phyloP scores from a whole-genome alignment of 768 basidiomycete species.

The Agrocybe pediades region DNA sequence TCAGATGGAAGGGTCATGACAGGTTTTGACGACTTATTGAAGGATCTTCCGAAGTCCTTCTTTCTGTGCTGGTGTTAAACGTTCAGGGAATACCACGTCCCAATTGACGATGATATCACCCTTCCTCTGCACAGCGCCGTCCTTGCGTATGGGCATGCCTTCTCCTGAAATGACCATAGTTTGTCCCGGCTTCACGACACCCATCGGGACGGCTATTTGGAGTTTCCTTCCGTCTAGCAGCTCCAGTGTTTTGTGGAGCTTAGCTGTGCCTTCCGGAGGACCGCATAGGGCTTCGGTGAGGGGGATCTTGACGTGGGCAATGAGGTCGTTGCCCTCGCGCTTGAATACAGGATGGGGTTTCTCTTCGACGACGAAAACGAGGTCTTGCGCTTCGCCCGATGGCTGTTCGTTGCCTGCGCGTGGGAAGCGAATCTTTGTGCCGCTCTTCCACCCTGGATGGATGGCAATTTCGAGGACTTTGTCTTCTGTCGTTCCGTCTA shows the following conservation, averaged over 20 bases:
- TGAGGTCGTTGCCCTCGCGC: conserved; percentile 82
- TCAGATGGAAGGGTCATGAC: background rate
- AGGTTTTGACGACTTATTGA: background rate
- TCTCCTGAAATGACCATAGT: conserved; percentile 72
- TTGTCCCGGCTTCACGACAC: conserved; percentile 77
- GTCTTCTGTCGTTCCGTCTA: conserved; percentile 79
- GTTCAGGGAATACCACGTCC: conserved; percentile 84
- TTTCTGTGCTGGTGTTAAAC: conserved; percentile 75
- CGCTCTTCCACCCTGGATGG: conserved; percentile 93
- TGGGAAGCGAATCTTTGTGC: conserved; percentile 91
- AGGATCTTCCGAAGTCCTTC: conserved; percentile 44
- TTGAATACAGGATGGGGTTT: conserved; percentile 80
- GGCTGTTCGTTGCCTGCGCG: conserved; percentile 81
- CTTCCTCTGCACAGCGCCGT: conserved; percentile 65
- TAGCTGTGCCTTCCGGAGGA: conserved; percentile 28
- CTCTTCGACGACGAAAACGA: conserved; percentile 98
- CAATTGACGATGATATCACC: conserved; percentile 85
- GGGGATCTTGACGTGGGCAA: conserved; percentile 60
- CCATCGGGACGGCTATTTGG: conserved; percentile 64
- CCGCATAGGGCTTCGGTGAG: conserved; percentile 85
- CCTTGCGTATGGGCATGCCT: conserved; percentile 92
- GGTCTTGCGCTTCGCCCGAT: conserved; percentile 73
- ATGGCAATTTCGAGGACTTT: conserved; percentile 82
- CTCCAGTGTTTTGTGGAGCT: conserved; percentile 55
- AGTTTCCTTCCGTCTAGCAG: conserved; percentile 80